These are phyloP conservation scores for Hanseniaspora thailandica DNA, from an alignment of 805 yeast species.

Conservation along the genomic window DNA sequence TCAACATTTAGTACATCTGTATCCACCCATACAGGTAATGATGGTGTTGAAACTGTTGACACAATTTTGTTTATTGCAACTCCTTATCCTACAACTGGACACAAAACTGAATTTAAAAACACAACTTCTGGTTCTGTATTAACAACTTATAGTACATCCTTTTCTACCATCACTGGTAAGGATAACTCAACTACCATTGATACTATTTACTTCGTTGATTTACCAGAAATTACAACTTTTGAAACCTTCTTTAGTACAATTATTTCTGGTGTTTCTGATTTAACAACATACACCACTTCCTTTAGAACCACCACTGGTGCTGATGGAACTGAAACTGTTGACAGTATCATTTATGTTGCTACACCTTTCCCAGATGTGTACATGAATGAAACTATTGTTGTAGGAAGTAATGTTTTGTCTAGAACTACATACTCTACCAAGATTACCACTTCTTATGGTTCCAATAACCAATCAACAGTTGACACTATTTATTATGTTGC, in stretches of 20 bases:
- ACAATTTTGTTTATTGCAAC: constrained; percentile 1
- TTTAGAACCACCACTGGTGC: constrained; percentile 14
- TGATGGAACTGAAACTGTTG: constrained; percentile 13
- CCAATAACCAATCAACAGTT: neutral
- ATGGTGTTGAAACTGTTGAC: constrained; percentile 11
- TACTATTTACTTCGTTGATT: neutral
- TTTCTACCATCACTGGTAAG: neutral
- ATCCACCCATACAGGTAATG: neutral
- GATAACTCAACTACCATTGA: neutral
- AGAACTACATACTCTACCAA: neutral
- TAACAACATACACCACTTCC: constrained; percentile 15
- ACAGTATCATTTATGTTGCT: neutral
- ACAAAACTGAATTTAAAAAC: neutral
- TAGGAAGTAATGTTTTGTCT: neutral
- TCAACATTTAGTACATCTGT: neutral
- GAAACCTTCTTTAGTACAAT: neutral
- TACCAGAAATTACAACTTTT: neutral
- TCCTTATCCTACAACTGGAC: neutral
- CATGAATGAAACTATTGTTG: neutral
- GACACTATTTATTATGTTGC: constrained; percentile 17
- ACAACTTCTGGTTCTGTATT: neutral
- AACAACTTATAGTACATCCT: neutral
- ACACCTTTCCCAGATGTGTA: neutral
- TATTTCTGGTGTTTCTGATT: neutral
- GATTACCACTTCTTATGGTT: neutral